These are phyloP conservation scores for Ceratocystiopsis sp. DNA, from an alignment of 2,329 filamentous ascomycete genomes.

Conservation along the genomic window DNA sequence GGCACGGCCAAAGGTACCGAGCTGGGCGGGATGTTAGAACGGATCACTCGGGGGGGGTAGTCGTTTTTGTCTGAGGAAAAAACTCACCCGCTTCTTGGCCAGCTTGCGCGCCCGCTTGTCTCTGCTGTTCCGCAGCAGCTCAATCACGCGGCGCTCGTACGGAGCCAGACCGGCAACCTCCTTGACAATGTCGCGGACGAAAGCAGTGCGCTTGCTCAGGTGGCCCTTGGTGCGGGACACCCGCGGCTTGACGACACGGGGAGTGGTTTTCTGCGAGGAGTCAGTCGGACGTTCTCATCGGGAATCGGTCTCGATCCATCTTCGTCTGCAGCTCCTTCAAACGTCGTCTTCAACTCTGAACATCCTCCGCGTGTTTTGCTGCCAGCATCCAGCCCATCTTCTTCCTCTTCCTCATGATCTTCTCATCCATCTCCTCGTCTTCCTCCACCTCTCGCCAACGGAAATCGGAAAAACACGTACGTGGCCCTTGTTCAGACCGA, in stretches of 20 bases:
- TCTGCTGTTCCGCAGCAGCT: constrained; percentile 97
- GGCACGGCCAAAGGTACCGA: constrained; percentile 95
- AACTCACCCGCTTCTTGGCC: constrained; percentile 90
- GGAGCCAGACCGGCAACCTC: constrained; percentile 90
- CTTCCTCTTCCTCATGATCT: neutral
- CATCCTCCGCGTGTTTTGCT: too few species aligned
- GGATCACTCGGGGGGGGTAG: too few species aligned
- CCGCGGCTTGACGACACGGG: constrained; percentile 60
- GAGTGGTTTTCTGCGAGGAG: constrained; percentile 60
- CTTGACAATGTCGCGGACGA: constrained; percentile 95
- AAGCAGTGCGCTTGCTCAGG: constrained; percentile 89
- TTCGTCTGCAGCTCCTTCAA: neutral
- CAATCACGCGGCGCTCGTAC: constrained; percentile 97
- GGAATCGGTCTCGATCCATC: neutral
- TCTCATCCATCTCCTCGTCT: neutral
- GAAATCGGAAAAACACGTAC: constrained; percentile 6
- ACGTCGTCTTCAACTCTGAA: neutral
- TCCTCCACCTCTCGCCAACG: neutral
- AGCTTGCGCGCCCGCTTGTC: constrained; percentile 99
- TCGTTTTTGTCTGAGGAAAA: neutral
- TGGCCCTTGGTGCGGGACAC: constrained; percentile 84
- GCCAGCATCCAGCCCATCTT: too few species aligned
- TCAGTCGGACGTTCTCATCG: too few species aligned
- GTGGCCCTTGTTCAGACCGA: constrained; percentile 38
- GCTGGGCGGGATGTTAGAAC: too few species aligned